phyloP scores from a whole-genome alignment of 179 eudicot genomes.

The Sideroxylon spinosum region DNA sequence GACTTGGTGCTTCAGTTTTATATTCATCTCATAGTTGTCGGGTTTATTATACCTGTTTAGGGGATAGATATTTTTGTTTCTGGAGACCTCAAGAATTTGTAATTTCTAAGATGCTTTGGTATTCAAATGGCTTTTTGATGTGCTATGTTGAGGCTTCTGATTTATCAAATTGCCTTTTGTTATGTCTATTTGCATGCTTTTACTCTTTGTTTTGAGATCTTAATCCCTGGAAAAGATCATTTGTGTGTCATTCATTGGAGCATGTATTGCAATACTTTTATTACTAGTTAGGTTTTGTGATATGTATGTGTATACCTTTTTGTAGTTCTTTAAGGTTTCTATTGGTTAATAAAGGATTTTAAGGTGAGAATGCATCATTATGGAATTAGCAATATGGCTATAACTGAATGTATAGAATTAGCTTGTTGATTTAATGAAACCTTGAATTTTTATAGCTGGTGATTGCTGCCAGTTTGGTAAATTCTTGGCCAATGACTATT shows the following conservation, averaged over 20 bases:
- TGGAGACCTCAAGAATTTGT: not conserved
- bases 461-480: not conserved
- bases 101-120: slow-evolving; percentile 1
- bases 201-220: not conserved
- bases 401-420: not conserved
- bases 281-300: not conserved
- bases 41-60: not conserved
- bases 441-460: not conserved
- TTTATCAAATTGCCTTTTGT: not conserved
- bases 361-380: not conserved
- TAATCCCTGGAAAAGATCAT: not conserved
- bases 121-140: not conserved
- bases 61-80: not conserved
- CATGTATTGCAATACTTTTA: not conserved
- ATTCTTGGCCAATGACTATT: not conserved
- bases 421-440: not conserved
- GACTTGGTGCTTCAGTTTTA: not conserved
- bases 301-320: too few species aligned
- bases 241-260: not conserved
- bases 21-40: not conserved
- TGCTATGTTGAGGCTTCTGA: not conserved
- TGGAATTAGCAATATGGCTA: not conserved
- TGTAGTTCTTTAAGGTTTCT: not conserved
- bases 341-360: not conserved
- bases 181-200: not conserved